Conservation (phyloP, 2,329 filamentous ascomycete species). For the Exophiala dermatitidis region DNA sequence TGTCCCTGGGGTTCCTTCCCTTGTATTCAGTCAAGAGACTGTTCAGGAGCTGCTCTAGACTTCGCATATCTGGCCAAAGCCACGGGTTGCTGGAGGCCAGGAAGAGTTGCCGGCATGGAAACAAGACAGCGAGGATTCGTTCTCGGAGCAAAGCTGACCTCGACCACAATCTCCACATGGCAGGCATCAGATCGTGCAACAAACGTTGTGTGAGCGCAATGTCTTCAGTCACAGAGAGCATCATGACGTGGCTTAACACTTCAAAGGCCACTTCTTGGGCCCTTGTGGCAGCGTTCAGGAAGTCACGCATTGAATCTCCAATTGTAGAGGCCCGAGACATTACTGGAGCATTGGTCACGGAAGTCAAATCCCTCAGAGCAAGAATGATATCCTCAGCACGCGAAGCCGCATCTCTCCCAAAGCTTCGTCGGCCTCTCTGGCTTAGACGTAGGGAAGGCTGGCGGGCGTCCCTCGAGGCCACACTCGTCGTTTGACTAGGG, state of each 20-base stretch:
- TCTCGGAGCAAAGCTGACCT: constrained; percentile 62
- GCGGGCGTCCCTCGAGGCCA: constrained; percentile 38
- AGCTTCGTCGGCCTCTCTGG: constrained; percentile 10
- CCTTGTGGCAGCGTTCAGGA: constrained; percentile 10
- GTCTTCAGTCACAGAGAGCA: constrained; percentile 61
- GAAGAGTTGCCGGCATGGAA: constrained; percentile 57
- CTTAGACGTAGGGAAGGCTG: constrained; percentile 17
- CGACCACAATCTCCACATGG: constrained; percentile 70
- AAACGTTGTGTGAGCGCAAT: constrained; percentile 54
- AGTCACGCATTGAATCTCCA: constrained; percentile 13
- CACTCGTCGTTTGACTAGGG: constrained; percentile 31
- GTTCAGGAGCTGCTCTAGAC: constrained; percentile 9
- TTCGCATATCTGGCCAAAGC: constrained; percentile 29
- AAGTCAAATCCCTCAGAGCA: constrained; percentile 19
- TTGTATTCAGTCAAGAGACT: constrained; percentile 71
- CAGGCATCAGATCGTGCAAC: constrained; percentile 57
- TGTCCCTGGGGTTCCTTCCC: constrained; percentile 60
- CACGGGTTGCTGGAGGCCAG: constrained; percentile 36
- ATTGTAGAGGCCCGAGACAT: constrained; percentile 18
- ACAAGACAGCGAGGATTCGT: constrained; percentile 67
- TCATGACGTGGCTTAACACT: constrained; percentile 64
- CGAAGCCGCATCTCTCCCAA: constrained; percentile 7
- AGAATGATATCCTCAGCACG: constrained; percentile 20
- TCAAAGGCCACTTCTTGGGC: constrained; percentile 67
- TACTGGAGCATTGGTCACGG: constrained; percentile 20